Evolutionary conservation across 2,329 filamentous ascomycete species (phyloP), one percentile per base, ranked within the genome.

Genomic region (Ceratocystis ficicola): DNA sequence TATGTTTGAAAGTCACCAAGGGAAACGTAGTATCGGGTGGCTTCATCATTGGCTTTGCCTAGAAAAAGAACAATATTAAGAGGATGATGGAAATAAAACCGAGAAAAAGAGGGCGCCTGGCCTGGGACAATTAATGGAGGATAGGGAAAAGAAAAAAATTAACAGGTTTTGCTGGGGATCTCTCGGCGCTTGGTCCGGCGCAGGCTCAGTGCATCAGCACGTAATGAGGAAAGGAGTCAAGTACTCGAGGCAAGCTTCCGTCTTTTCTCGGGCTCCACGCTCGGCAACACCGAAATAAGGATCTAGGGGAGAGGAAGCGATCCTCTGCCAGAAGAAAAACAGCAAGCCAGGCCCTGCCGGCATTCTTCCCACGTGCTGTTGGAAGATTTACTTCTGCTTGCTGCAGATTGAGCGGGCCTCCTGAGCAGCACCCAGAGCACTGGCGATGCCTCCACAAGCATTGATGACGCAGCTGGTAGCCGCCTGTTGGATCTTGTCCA

Each of bases 391-490:
- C 22, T 28, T 25, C 50, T 22, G 5, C 50, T 20, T 2, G 20
- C 12, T 7, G 22, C 64, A 65, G 44, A 65, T 65, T 22, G 22
- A 22, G 36, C 55, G 44, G 5, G 64, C 65, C 46, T 66, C 65
- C n/a, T 41, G 28, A 5, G 59, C 44, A 8, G 46, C 65, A n/a
- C 12, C 28, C 15, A 63, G 22, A 41, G 44, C 65, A 1, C 15
- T 48, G 8, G 3, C 2, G 3, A 66, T 44, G n/a, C 44, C 20
- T 8, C 44, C 61, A 50, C 50, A 64, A 17, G 36, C 48, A 48
- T 12, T 30, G 52, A 46, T 52, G 5, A 64, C 48, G 52, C 60
- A 66, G 32, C 3, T 17, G 8, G 36, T 30, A n/a, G 65, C 65
- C 8, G 61, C 61, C 15, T 32, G 22, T 36, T 66, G 61, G 44